Base-by-base conservation (phyloP, 768 basidiomycete genomes). In the Termitomyces sp. region DNA sequence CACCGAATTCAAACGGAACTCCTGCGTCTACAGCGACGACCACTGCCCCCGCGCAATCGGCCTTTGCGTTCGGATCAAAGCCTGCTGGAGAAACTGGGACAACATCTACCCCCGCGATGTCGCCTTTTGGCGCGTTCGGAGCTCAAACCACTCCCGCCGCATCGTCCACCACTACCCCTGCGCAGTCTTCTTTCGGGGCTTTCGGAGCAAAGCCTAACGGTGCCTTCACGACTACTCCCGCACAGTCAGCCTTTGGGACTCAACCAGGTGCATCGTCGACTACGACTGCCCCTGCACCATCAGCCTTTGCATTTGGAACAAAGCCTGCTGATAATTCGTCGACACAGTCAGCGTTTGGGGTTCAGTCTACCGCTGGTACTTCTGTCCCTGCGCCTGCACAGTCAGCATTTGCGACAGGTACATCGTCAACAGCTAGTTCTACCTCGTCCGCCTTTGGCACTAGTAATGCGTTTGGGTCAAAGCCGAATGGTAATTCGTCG, bases 221-320 rank as follows among this genome's bases (percentile, higher is more conserved):
- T n/a, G 11, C 28, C 12, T 38, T 45, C 4, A 46, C 13, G 11
- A 38, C 58, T 38, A 28, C 49, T 11, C 49, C 40, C 4, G 22
- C 22, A 13, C 48, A 20, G 20, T 36, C 49, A 51, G 22, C 58
- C 40, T 67, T 67, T 48, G 61, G 59, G 28, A 46, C 32, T 46
- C 32, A 51, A 55, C 49, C 48, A 28, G 44, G 38, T 24, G 39
- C 18, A 3, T 28, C 57, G 15, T 50, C 57, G 4, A 18, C 52
- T 18, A 18, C 36, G 6, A 24, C 50, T 45, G 18, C 33, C 16
- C 22, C 60, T 32, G 22, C 42, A 15, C 60, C 51, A 45, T 45
- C 55, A 7, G 16, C 33, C 7, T 61, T 58, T 35, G 6, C 48
- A 35, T 58, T 53, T 53, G 61, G 61, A 51, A 32, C 54, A n/a